Percentiles rank a stretch among this genome's conserved stretches.
Evolutionary conservation across 306 rosid species (phyloP).

Genomic region (Biancaea sappan): DNA sequence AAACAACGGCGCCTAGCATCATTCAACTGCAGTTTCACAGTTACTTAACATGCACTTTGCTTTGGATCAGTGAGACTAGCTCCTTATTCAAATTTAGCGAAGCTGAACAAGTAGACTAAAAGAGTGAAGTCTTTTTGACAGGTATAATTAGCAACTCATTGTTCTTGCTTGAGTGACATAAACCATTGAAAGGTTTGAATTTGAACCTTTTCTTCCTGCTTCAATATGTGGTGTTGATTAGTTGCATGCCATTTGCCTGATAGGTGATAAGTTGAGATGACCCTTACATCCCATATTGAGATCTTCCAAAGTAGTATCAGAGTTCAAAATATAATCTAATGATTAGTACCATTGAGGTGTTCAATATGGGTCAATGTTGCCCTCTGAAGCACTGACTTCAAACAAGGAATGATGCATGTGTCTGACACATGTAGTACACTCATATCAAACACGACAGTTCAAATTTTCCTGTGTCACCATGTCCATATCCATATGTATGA

Average conservation of each 20-base stretch:
- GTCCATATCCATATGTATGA: no score
- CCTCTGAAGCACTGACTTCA: background rate
- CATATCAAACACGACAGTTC: background rate
- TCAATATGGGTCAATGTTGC: background rate
- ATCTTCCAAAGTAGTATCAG: background rate
- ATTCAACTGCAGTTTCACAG: slow-evolving; percentile 3
- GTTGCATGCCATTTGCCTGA: background rate
- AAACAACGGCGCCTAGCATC: background rate
- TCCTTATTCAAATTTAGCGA: background rate
- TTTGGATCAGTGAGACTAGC: slow-evolving; percentile 19
- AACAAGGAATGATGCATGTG: background rate
- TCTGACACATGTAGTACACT: background rate
- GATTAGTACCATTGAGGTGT: background rate
- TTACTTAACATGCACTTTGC: background rate
- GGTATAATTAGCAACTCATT: no score
- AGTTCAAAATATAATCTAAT: background rate
- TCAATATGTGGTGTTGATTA: background rate
- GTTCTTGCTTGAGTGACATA: background rate
- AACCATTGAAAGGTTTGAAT: background rate
- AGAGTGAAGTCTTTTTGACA: background rate
- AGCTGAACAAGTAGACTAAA: background rate
- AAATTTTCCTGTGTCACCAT: background rate
- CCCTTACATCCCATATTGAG: background rate
- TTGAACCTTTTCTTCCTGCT: background rate
- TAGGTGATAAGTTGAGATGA: no score